Conservation (phyloP, 1,284 basidiomycete species). For the Puccinia coronata region DNA sequence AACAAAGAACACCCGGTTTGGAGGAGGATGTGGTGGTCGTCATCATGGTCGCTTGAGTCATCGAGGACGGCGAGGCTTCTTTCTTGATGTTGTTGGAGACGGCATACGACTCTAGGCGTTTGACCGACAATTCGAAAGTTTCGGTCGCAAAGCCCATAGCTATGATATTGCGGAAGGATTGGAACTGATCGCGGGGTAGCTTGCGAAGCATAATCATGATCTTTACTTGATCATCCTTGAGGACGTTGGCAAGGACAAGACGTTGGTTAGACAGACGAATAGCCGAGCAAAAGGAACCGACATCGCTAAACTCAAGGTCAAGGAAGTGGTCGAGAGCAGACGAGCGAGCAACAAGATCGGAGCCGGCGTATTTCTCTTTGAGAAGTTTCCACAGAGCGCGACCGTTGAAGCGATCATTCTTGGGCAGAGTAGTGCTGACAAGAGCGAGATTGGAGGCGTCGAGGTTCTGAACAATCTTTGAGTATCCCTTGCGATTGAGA, state of each 20-base stretch:
- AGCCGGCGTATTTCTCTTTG: not conserved
- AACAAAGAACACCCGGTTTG: not conserved
- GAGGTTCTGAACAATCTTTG: too few species aligned
- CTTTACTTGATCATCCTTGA: conserved; percentile 5
- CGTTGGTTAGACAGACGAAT: not conserved
- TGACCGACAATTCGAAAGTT: not conserved
- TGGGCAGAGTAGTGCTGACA: not conserved
- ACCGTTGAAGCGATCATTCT: not conserved
- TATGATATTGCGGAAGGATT: not conserved
- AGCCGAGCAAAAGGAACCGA: not conserved
- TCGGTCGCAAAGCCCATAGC: not conserved
- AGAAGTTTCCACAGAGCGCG: not conserved
- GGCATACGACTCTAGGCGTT: not conserved
- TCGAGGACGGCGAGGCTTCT: too few species aligned
- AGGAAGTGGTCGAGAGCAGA: not conserved
- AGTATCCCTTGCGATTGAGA: too few species aligned
- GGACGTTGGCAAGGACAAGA: not conserved
- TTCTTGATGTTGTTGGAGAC: not conserved
- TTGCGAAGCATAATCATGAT: not conserved
- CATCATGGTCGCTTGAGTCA: not conserved
- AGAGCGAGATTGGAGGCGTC: not conserved
- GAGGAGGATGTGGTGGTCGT: not conserved
- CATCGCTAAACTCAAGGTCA: not conserved
- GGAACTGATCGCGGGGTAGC: not conserved
- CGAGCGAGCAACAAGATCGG: not conserved